A percentile compares a stretch with the other conserved stretches of the same genome.
These are phyloP conservation scores for Ophiostoma australiae DNA, from an alignment of 2,329 filamentous ascomycete genomes.

Conservation along the genomic window DNA sequence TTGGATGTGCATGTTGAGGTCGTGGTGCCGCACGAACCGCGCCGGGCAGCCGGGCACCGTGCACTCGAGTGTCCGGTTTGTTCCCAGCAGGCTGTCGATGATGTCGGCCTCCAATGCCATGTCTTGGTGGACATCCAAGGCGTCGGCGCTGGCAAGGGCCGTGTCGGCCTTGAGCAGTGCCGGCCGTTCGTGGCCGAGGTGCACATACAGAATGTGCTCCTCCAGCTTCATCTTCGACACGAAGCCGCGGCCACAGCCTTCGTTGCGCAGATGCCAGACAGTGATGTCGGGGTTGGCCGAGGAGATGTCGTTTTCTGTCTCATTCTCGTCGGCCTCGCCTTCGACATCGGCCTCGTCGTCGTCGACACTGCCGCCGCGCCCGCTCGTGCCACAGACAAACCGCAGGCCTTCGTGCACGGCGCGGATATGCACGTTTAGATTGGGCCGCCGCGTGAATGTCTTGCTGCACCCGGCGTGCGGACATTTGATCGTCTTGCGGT, in stretches of 20 bases:
- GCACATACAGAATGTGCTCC: constrained; percentile 77
- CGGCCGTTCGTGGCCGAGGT: constrained; percentile 58
- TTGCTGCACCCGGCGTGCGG: constrained; percentile 64
- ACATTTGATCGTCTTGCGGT: constrained; percentile 63
- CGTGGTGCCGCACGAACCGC: constrained; percentile 48
- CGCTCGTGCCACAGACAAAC: constrained; percentile 65
- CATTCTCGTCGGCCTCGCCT: background rate
- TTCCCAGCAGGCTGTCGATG: constrained; percentile 34
- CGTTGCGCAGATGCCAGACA: constrained; percentile 53
- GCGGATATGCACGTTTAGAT: constrained; percentile 73
- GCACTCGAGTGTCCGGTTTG: constrained; percentile 44
- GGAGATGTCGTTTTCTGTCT: background rate
- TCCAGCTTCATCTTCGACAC: constrained; percentile 72
- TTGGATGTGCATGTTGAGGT: constrained; percentile 38
- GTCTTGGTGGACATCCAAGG: background rate
- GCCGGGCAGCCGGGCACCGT: constrained; percentile 40
- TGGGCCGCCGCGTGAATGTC: constrained; percentile 77
- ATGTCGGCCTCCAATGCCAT: constrained; percentile 26
- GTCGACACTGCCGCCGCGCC: background rate
- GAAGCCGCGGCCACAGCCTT: constrained; percentile 71
- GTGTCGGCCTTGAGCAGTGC: constrained; percentile 24
- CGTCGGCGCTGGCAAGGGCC: background rate
- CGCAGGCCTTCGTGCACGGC: constrained; percentile 70
- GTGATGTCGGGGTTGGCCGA: constrained; percentile 53
- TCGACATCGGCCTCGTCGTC: background rate